Percentiles rank a stretch among this genome's conserved stretches.
These are phyloP conservation scores for Leccinum variicolor DNA, from an alignment of 768 basidiomycete genomes.

Conservation along the genomic window DNA sequence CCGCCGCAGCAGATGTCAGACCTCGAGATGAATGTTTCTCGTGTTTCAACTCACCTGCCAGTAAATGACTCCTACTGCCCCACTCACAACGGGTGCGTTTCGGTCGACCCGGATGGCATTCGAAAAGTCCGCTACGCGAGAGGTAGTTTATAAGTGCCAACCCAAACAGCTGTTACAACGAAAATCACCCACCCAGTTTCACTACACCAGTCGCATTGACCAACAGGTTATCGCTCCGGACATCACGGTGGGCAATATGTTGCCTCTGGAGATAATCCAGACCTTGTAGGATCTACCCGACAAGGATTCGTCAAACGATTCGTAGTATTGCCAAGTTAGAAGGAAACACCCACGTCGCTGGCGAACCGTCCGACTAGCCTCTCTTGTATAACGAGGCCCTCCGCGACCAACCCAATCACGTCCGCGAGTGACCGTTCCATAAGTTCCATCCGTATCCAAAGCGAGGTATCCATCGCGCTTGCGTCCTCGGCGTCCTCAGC, in stretches of 20 bases:
- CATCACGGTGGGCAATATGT: conserved; percentile 76
- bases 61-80: conserved; percentile 68
- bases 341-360: conserved; percentile 59
- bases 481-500: conserved; percentile 24
- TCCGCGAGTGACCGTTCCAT: conserved; percentile 89
- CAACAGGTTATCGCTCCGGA: conserved; percentile 80
- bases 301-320: neutral
- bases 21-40: neutral
- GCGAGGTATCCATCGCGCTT: conserved; percentile 43
- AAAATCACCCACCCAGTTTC: conserved; percentile 59
- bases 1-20: neutral
- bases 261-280: conserved; percentile 62
- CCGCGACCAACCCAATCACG: conserved; percentile 59
- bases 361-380: conserved; percentile 70
- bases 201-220: conserved; percentile 66
- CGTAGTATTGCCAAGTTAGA: neutral
- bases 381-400: conserved; percentile 66
- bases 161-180: neutral
- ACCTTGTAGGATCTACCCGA: conserved; percentile 55
- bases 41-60: conserved; percentile 60
- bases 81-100: conserved; percentile 49
- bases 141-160: neutral
- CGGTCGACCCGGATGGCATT: conserved; percentile 60
- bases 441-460: conserved; percentile 89
- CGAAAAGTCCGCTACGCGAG: conserved; percentile 69